Base-by-base conservation (phyloP, 2,329 filamentous ascomycete species). In the Cryoendolithus antarcticus region DNA sequence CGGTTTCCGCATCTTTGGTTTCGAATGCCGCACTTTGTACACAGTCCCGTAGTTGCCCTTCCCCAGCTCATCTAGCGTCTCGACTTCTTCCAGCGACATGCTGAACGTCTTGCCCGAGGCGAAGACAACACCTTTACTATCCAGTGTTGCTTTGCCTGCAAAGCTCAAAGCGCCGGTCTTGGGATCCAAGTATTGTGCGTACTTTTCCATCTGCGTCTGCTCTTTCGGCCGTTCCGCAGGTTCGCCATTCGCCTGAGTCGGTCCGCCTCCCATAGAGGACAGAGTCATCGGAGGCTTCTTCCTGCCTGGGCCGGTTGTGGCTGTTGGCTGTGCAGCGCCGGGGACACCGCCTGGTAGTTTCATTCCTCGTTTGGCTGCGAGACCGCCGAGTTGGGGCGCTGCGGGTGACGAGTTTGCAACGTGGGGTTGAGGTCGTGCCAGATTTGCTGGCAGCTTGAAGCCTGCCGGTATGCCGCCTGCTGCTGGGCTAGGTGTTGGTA, bases 11-110 rank as follows among this genome's bases (percentile, higher is more conserved):
- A 80, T 70, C 35, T 70, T 69, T 6, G 76, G 75, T 54, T 86
- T 80, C 41, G 82, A 77, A 63, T 98, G 91, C 52, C 81, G 77
- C 42, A 96, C 91, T 61, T 91, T 95, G 71, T 93, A 96, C 3
- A 98, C 91, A 1, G 89, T 96, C 44, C 91, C 91, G 54, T 98
- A 98, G 60, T 98, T 98, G 31, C 91, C 91, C 62, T 96, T 98
- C 34, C 91, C 91, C 9, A 98, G 67, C 65, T 98, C 91, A 45
- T 89, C 86, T 41, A 96, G 59, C 1, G 85, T 89, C 52, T 96
- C 86, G 5, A 98, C 83, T 60, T 98, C 89, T 55, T 98, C 89
- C 32, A 98, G 70, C 3, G 89, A 96, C 55, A 98, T 96, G 54
- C 74, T 86, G 62, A 98, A 96, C 11, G 79, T 86, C 39, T 80